Conservation (phyloP, 768 basidiomycete genomes). For the Dentipellis fragilis region DNA sequence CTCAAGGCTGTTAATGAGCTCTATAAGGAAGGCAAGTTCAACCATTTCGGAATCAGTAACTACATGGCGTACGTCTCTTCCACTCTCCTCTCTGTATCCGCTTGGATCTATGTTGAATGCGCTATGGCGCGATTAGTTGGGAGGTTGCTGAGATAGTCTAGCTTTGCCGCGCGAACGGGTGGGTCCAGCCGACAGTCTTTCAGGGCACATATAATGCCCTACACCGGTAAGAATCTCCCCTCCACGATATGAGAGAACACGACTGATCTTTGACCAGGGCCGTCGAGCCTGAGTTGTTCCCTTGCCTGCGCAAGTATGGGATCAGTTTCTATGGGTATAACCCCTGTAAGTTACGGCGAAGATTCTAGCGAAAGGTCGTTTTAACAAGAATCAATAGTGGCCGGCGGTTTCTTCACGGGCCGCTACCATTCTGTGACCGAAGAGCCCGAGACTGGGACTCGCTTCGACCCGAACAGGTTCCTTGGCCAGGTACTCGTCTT, state of each 20-base stretch:
- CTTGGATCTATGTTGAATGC: slow-evolving; percentile 4
- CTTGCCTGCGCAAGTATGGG: slow-evolving; percentile 31
- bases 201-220: slow-evolving; percentile 39
- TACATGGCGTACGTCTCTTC: slow-evolving; percentile 28
- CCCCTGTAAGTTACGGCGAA: slow-evolving; percentile 23
- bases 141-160: slow-evolving; percentile 37
- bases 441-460: slow-evolving; percentile 36
- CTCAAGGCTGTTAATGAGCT: slow-evolving; percentile 36
- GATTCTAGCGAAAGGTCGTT: background rate
- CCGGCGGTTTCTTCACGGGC: slow-evolving; percentile 33
- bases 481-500: slow-evolving; percentile 33
- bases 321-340: slow-evolving; percentile 32
- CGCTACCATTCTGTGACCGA: slow-evolving; percentile 25
- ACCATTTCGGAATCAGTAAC: slow-evolving; percentile 35
- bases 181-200: slow-evolving; percentile 38
- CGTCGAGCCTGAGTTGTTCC: slow-evolving; percentile 32
- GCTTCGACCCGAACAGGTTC: slow-evolving; percentile 38
- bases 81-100: no score
- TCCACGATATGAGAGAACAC: background rate
- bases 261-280: slow-evolving; percentile 13
- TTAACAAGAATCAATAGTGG: slow-evolving; percentile 16
- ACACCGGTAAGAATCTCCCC: slow-evolving; percentile 15
- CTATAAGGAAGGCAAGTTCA: slow-evolving; percentile 43
- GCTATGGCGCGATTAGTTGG: slow-evolving; percentile 16
- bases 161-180: slow-evolving; percentile 26